Evolutionary conservation across 2,329 filamentous ascomycete genomes (phyloP).

Genomic region (Epichloe bromicola): DNA sequence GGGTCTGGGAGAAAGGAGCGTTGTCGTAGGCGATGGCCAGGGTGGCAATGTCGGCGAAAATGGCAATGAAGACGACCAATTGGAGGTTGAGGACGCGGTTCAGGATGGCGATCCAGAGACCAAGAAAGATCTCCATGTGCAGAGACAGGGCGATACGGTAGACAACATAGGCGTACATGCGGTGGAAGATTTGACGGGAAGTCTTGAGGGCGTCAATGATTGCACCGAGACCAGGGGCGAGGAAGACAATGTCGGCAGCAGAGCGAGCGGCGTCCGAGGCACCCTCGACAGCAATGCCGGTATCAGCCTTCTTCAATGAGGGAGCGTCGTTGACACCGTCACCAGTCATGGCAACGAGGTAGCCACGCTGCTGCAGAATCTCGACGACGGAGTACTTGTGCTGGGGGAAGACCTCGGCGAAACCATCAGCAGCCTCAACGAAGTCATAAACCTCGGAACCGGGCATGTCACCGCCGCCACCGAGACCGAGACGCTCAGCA

Average conservation of each 20-base stretch:
- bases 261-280: slow-evolving; percentile 83
- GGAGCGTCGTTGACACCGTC: slow-evolving; percentile 92
- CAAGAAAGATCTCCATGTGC: slow-evolving; percentile 83
- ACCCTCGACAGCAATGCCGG: slow-evolving; percentile 88
- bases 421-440: slow-evolving; percentile 88
- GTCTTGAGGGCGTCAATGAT: slow-evolving; percentile 91
- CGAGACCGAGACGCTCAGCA: slow-evolving; percentile 80
- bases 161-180: slow-evolving; percentile 92
- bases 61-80: slow-evolving; percentile 85
- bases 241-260: slow-evolving; percentile 86
- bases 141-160: slow-evolving; percentile 89
- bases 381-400: slow-evolving; percentile 94
- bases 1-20: slow-evolving; percentile 70
- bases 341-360: slow-evolving; percentile 92
- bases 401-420: slow-evolving; percentile 83
- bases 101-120: slow-evolving; percentile 80
- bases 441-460: slow-evolving; percentile 92
- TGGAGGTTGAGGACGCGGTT: slow-evolving; percentile 77
- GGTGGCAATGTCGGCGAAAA: slow-evolving; percentile 87
- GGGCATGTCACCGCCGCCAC: slow-evolving; percentile 83
- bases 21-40: slow-evolving; percentile 90
- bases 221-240: slow-evolving; percentile 78
- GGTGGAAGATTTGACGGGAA: slow-evolving; percentile 88
- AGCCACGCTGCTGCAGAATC: slow-evolving; percentile 85
- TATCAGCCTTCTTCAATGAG: slow-evolving; percentile 90